Evolutionary conservation across 176 grass and related monocot species (phyloP).

Genomic region (Melocanna baccifera): DNA sequence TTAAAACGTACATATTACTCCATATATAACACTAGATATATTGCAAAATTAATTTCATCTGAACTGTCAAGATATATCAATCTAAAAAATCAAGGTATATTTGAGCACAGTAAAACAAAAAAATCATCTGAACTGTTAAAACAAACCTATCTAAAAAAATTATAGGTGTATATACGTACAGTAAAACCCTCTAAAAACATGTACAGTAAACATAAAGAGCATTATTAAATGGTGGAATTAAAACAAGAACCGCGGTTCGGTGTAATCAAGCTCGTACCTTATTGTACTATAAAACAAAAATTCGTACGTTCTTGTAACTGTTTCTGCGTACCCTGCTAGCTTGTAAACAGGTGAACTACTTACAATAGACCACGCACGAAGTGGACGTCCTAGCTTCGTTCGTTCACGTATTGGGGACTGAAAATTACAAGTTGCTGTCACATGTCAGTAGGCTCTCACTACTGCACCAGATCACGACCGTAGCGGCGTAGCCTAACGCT

Average conservation of each 20-base stretch:
- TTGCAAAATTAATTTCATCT: background rate
- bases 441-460: background rate
- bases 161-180: background rate
- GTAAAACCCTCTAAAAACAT: background rate
- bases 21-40: background rate
- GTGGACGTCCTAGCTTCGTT: background rate
- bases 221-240: background rate
- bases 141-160: background rate
- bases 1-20: background rate
- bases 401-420: background rate
- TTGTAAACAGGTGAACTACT: background rate
- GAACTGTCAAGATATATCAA: background rate
- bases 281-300: background rate
- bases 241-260: background rate
- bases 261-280: background rate
- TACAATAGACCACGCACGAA: background rate
- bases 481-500: background rate
- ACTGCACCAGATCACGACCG: background rate
- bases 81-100: background rate
- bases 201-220: background rate
- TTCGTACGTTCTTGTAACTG: background rate
- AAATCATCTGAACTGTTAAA: background rate
- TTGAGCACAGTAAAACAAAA: background rate
- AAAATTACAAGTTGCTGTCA: background rate
- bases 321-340: background rate